Percentiles rank a stretch among this genome's conserved stretches.
Evolutionary conservation across 441 rosid genomes (phyloP).

Genomic region (Croton laevigatus): DNA sequence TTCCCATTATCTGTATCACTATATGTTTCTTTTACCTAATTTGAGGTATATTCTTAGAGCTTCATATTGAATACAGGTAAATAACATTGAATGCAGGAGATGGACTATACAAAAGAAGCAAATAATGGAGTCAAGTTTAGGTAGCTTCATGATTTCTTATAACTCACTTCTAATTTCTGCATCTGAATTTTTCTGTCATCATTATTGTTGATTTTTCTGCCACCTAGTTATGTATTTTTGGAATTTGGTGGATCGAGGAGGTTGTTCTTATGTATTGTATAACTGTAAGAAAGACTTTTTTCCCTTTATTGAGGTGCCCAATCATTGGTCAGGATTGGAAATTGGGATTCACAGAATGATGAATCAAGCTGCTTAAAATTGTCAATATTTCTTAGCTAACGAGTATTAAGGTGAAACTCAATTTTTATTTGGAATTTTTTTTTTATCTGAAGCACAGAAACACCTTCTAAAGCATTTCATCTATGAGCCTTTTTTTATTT

Average conservation of each 20-base stretch:
- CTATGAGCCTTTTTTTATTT: not conserved
- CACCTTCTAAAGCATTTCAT: not conserved
- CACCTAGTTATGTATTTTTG: not conserved
- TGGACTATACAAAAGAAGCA: conserved; percentile 92
- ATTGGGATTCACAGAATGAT: not conserved
- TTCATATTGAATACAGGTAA: conserved; percentile 98
- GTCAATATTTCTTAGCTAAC: not conserved
- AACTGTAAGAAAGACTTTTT: not conserved
- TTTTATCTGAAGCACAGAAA: not conserved
- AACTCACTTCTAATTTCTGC: not conserved
- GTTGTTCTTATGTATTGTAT: not conserved
- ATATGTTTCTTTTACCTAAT: conserved; percentile 21
- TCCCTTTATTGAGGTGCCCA: not conserved
- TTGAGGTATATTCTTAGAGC: conserved; percentile 76
- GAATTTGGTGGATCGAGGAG: not conserved
- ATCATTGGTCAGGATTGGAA: not conserved
- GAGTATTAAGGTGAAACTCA: not conserved
- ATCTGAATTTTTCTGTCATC: not conserved
- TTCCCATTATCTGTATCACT: not conserved
- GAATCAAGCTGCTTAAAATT: not conserved
- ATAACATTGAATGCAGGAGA: conserved; percentile 99
- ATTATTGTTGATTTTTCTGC: not conserved
- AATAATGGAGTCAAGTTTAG: conserved; percentile 84
- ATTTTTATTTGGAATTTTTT: not conserved
- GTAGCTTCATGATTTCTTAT: conserved; percentile 37